phyloP scores from a whole-genome alignment of 805 yeast species.

The Isabelozyma gotoi region DNA sequence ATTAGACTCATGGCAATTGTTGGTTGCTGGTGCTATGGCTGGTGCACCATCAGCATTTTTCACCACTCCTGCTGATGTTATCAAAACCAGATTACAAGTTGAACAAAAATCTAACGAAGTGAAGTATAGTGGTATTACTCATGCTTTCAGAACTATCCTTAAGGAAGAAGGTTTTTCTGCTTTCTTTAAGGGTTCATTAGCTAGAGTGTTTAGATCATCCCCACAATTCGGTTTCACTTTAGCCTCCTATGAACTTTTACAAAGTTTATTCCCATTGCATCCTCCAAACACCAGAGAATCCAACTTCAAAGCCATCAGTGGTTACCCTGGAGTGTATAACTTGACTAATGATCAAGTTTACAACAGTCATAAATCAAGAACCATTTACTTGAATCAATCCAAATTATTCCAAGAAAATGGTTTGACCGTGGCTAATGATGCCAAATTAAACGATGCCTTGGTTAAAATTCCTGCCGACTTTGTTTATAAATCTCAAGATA shows the following conservation, averaged over 20 bases:
- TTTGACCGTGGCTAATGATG: conserved; percentile 24
- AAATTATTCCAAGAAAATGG: conserved; percentile 35
- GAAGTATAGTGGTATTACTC: conserved; percentile 70
- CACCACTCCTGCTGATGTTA: conserved; percentile 96
- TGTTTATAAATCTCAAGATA: conserved; percentile 58
- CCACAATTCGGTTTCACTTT: conserved; percentile 98
- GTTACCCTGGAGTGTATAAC: conserved; percentile 46
- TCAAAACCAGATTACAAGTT: conserved; percentile 90
- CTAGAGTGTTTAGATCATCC: conserved; percentile 90
- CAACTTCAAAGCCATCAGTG: conserved; percentile 42
- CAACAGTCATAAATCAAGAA: conserved; percentile 32
- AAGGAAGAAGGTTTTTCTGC: conserved; percentile 83
- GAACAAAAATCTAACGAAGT: conserved; percentile 77
- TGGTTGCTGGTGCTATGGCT: conserved; percentile 88
- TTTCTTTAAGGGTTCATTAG: conserved; percentile 94
- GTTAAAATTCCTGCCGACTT: conserved; percentile 43
- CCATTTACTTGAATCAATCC: conserved; percentile 33
- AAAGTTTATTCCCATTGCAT: conserved; percentile 71
- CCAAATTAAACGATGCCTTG: conserved; percentile 36
- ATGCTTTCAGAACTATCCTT: conserved; percentile 72
- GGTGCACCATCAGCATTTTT: conserved; percentile 98
- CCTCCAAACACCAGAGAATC: conserved; percentile 45
- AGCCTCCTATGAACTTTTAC: conserved; percentile 94
- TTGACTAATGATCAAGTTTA: conserved; percentile 46
- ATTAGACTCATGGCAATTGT: conserved; percentile 79